These are phyloP conservation scores for Nicotiana knightiana DNA, from an alignment of 257 asterid species.

Conservation along the genomic window DNA sequence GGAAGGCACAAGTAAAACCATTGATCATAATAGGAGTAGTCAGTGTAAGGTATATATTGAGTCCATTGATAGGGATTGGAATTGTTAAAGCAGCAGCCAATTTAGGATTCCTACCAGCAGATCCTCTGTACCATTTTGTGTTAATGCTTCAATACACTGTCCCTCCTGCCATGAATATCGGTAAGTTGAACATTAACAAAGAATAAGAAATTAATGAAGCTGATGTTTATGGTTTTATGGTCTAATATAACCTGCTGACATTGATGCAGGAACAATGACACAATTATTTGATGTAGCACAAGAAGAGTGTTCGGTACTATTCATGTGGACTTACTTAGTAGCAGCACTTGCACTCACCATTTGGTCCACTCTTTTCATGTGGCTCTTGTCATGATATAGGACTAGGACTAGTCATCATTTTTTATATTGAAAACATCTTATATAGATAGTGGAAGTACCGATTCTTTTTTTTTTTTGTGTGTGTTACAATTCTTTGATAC, in stretches of 20 bases:
- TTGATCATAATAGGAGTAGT: conserved; percentile 39
- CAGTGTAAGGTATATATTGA: conserved; percentile 51
- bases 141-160: conserved; percentile 73
- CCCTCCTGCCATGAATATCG: conserved; percentile 91
- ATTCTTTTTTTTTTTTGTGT: too few relatives aligned
- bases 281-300: conserved; percentile 84
- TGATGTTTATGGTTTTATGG: not conserved
- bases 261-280: conserved; percentile 73
- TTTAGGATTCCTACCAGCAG: conserved; percentile 68
- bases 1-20: conserved; percentile 44
- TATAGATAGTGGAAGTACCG: not conserved
- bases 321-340: conserved; percentile 78
- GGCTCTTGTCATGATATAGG: conserved; percentile 45
- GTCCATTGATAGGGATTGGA: conserved; percentile 66
- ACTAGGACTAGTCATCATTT: too few relatives aligned
- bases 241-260: too few relatives aligned
- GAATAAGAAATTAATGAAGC: not conserved
- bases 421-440: too few relatives aligned
- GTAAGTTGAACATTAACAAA: conserved; percentile 17
- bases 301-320: conserved; percentile 77
- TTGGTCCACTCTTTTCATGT: conserved; percentile 92
- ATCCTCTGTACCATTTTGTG: conserved; percentile 80
- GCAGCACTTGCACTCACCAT: conserved; percentile 72
- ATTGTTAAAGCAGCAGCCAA: conserved; percentile 57
- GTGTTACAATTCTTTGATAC: not conserved